These are phyloP conservation scores for Ustilago curta DNA, from an alignment of 1,284 basidiomycete genomes.

Conservation along the genomic window DNA sequence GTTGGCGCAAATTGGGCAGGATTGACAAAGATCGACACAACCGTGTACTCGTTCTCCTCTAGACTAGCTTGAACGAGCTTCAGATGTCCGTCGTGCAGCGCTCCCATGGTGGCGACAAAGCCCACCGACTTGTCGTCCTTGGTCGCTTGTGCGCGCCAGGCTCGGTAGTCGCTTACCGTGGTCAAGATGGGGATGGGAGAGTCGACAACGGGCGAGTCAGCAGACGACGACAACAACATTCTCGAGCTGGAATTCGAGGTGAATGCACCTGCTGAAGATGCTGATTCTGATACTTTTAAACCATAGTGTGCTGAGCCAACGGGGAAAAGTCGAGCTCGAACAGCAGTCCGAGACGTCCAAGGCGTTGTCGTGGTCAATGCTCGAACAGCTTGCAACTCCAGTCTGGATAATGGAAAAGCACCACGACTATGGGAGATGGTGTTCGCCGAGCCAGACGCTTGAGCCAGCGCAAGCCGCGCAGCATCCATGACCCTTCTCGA, in stretches of 20 bases:
- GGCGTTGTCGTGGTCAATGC: background rate
- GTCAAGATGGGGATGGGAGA: constrained; percentile 82
- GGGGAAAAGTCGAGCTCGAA: constrained; percentile 9
- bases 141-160: constrained; percentile 80
- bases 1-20: constrained; percentile 96
- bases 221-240: constrained; percentile 18
- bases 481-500: background rate
- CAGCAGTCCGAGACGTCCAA: background rate
- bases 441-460: constrained; percentile 9
- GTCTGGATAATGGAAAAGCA: background rate
- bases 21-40: constrained; percentile 96
- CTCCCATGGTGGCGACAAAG: constrained; percentile 97
- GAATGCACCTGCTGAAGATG: background rate
- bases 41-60: constrained; percentile 82
- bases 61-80: constrained; percentile 80
- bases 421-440: background rate
- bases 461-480: background rate
- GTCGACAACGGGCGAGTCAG: constrained; percentile 32
- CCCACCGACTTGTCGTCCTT: constrained; percentile 74
- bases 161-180: constrained; percentile 77
- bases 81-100: constrained; percentile 91
- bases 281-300: constrained; percentile 4
- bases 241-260: constrained; percentile 5
- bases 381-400: background rate
- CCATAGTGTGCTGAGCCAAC: background rate